Base-by-base conservation (phyloP, 1,284 basidiomycete species). In the Ceratobasidium sp. region DNA sequence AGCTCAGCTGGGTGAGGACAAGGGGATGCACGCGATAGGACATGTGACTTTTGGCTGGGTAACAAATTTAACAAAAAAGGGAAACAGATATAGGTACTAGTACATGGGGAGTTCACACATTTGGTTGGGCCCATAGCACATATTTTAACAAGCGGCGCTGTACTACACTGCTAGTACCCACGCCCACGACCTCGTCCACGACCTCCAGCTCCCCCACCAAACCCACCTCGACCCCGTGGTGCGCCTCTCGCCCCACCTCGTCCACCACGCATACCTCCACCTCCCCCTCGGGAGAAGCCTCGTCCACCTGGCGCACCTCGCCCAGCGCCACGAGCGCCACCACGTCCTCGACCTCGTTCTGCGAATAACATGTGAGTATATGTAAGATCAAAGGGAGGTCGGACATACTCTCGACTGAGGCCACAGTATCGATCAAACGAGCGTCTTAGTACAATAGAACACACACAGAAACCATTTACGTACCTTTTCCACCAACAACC, bases 401-500 rank as follows among this genome's bases (percentile, higher is more conserved):
- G 76, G 81, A 86, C 86, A 87, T 77, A 84, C 81, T 76, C 86
- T 80, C 78, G 83, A 86, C 87, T 75, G 62, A 72, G 77, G 63
- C 64, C 40, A 11, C 40, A 12, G n/a, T 8, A 38, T 36, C 33
- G n/a, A 38, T 58, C 23, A 36, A 67, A 30, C n/a, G 23, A 44
- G 12, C 21, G 14, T 23, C 36, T 58, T 23, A 58, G 54, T 58
- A n/a, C 4, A 23, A 18, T 36, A 21, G n/a, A 28, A 21, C 18
- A 53, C 51, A 67, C 28, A 44, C 28, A 63, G 73, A 25, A 53
- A 40, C 33, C 76, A 33, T 36, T 40, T 36, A 56, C 83, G 85
- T 73, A 90, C 91, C 89, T 81, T 85, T 84, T 36, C 88, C 89
- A 75, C 82, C 84, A 28, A 83, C 84, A 23, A 86, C 83, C 84